Conservation (phyloP, 371 early-diverging fungal species). For the Batkoa obscura region DNA sequence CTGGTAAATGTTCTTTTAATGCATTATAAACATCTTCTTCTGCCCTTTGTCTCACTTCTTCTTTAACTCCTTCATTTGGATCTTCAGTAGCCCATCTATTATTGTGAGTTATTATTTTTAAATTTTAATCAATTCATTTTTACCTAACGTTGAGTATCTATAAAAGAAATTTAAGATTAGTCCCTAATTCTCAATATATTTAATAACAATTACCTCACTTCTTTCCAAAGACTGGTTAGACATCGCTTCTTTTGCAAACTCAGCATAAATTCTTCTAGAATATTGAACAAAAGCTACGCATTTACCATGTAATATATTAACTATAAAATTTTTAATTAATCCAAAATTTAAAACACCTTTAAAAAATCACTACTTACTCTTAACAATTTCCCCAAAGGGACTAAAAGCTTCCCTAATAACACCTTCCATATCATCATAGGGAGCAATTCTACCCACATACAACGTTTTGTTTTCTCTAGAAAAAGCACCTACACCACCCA, state of each 20-base stretch:
- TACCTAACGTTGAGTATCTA: too few species aligned
- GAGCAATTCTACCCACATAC: conserved; percentile 55
- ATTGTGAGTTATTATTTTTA: too few species aligned
- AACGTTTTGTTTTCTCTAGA: conserved; percentile 47
- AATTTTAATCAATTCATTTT: too few species aligned
- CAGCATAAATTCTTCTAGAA: conserved; percentile 42
- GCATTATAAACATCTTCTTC: conserved; percentile 26
- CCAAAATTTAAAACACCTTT: too few species aligned
- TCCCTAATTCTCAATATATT: background rate
- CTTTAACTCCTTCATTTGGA: conserved; percentile 45
- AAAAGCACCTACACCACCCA: conserved; percentile 76
- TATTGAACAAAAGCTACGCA: conserved; percentile 71
- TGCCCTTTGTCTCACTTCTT: conserved; percentile 25
- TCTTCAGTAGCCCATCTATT: conserved; percentile 79
- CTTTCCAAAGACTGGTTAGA: conserved; percentile 55
- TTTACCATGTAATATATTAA: conserved; percentile 34
- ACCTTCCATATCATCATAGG: conserved; percentile 30
- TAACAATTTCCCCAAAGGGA: conserved; percentile 61
- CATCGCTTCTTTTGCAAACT: conserved; percentile 85
- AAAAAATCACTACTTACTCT: conserved; percentile 19
- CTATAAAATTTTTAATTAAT: conserved; percentile 9
- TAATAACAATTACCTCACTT: conserved; percentile 16
- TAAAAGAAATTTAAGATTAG: conserved; percentile 4
- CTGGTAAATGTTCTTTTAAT: conserved; percentile 38
- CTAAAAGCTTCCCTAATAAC: conserved; percentile 45